A percentile compares a stretch with the other conserved stretches of the same genome.
phyloP scores from a whole-genome alignment of 345 rosid genomes.

The Citrus medica region DNA sequence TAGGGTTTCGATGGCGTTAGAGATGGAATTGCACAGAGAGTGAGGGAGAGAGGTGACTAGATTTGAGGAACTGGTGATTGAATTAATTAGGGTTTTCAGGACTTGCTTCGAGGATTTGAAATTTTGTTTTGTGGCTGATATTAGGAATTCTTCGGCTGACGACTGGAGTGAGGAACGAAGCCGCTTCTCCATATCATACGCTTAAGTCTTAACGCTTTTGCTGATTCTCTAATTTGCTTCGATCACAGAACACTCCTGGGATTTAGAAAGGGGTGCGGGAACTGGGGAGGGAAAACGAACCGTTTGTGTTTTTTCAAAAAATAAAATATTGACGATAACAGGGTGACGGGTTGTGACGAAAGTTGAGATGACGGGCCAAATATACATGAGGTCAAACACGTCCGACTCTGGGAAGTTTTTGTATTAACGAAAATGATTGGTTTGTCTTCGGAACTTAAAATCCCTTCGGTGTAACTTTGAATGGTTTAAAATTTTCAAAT shows the following conservation, averaged over 20 bases:
- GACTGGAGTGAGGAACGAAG: conserved; percentile 66
- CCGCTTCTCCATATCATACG: conserved; percentile 56
- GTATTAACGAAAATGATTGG: neutral
- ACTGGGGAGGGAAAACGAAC: conserved; percentile 3
- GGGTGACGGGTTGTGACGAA: neutral
- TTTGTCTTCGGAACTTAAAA: neutral
- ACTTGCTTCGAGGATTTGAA: conserved; percentile 65
- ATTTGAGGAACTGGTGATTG: conserved; percentile 48
- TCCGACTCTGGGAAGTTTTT: neutral
- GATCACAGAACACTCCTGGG: no score
- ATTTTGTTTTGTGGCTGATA: conserved; percentile 38
- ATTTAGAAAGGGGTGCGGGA: neutral
- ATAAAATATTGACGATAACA: neutral
- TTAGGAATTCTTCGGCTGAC: conserved; percentile 69
- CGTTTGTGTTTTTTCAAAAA: neutral
- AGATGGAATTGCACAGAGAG: conserved; percentile 47
- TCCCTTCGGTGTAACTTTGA: neutral
- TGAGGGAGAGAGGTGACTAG: conserved; percentile 52
- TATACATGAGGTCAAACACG: neutral
- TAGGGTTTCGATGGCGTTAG: conserved; percentile 36
- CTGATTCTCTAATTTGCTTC: neutral
- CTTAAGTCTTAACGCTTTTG: no score
- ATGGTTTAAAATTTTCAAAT: neutral
- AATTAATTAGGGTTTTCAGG: conserved; percentile 56
- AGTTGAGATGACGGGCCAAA: neutral